Evolutionary conservation across 176 grass and related monocot genomes (phyloP).

Genomic region (Oropetium thomaeum): DNA sequence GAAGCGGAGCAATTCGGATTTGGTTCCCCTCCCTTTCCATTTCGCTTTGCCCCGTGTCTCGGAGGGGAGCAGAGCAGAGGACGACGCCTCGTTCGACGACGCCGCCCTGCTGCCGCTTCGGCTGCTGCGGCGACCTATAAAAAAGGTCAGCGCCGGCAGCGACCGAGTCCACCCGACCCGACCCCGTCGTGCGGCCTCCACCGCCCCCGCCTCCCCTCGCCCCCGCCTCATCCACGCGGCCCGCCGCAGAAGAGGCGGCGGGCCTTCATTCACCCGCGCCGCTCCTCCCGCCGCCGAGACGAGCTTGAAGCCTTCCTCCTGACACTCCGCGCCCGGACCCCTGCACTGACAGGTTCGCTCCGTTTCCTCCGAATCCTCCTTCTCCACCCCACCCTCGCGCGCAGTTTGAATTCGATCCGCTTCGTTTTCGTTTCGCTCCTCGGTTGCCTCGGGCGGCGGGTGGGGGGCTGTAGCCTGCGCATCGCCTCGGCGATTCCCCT

Average conservation of each 20-base stretch:
- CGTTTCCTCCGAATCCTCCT: neutral
- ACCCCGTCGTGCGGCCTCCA: neutral
- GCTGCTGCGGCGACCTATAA: neutral
- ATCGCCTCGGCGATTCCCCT: neutral
- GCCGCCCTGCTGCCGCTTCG: neutral
- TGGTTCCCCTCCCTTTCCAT: neutral
- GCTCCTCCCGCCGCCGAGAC: neutral
- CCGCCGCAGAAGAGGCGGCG: neutral
- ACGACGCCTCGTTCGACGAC: neutral
- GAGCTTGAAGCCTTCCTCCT: neutral
- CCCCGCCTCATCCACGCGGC: neutral
- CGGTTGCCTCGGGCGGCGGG: neutral
- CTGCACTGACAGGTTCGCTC: constrained; percentile 7
- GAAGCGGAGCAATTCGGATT: neutral
- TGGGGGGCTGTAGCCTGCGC: neutral
- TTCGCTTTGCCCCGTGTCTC: neutral
- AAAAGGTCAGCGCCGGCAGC: constrained; percentile 19
- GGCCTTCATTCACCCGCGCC: neutral
- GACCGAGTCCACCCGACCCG: constrained; percentile 8
- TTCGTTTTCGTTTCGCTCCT: neutral
- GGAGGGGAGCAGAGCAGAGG: neutral
- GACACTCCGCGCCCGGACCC: neutral
- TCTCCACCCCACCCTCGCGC: neutral
- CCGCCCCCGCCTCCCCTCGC: neutral
- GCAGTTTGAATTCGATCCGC: constrained; percentile 18